Conservation (phyloP, 352 stramenopile genomes). For the Pythium plurisporium region DNA sequence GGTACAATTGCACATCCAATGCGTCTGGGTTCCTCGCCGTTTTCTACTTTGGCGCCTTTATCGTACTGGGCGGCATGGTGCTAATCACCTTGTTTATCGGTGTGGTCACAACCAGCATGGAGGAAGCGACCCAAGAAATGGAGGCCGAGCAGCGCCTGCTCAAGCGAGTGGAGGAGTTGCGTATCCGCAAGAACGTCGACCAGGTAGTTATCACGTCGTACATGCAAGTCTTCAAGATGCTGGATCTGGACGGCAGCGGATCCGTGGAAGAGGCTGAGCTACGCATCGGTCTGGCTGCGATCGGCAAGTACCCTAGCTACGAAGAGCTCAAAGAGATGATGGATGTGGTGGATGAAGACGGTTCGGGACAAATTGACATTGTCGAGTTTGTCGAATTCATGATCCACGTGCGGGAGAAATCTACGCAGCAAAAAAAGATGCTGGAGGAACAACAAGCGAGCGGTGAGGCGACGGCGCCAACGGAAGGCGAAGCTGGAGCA, state of each 20-base stretch:
- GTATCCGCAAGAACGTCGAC: slow-evolving; percentile 50
- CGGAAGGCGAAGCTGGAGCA: not conserved
- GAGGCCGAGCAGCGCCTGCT: slow-evolving; percentile 65
- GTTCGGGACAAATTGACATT: slow-evolving; percentile 81
- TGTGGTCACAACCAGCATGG: slow-evolving; percentile 90
- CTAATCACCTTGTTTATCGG: slow-evolving; percentile 91
- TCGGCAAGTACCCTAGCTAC: slow-evolving; percentile 75
- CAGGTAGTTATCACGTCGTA: slow-evolving; percentile 50
- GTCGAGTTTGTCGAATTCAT: slow-evolving; percentile 87
- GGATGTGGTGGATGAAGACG: slow-evolving; percentile 81
- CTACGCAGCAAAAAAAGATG: slow-evolving; percentile 33
- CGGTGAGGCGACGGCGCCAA: not conserved
- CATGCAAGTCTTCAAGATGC: slow-evolving; percentile 79
- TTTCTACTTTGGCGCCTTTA: slow-evolving; percentile 81
- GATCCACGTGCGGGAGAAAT: slow-evolving; percentile 75
- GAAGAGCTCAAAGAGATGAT: slow-evolving; percentile 86
- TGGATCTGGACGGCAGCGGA: slow-evolving; percentile 77
- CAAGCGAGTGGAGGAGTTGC: slow-evolving; percentile 53
- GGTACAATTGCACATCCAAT: slow-evolving; percentile 54
- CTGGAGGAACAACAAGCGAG: slow-evolving; percentile 2
- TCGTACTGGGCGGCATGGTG: slow-evolving; percentile 81
- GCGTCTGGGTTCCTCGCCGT: slow-evolving; percentile 42
- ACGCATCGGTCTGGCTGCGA: slow-evolving; percentile 69
- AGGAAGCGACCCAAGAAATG: slow-evolving; percentile 87
- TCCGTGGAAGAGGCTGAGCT: slow-evolving; percentile 85